Evolutionary conservation across 352 stramenopile species (phyloP), one percentile per base, ranked within the genome.

Genomic region (Pythium myriotylum): DNA sequence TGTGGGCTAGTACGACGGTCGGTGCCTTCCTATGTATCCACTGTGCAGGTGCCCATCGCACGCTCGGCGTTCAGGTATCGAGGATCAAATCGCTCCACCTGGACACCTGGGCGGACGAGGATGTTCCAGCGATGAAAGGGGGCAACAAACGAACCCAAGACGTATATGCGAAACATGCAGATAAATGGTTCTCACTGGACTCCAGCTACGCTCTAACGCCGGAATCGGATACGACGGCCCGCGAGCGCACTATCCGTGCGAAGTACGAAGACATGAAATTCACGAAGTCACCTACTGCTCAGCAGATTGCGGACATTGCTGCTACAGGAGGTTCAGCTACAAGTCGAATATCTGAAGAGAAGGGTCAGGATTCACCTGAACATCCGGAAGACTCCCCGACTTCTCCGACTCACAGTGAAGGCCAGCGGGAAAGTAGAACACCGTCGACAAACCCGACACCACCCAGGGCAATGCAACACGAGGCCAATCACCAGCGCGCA

Each of bases 21-120:
- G 95, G 97, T 4, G 84, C 96, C 6, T 87, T 99, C 50, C 66
- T 99, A 32, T 99, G 96, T 61, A 98, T 98, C 70, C 77, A 98
- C 67, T 99, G 97, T 62, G 94, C 89, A 40, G 96, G 94, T 14
- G 90, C 97, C 8, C 96, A 99, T 65, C 86, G 97, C 45, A 97
- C 89, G 54, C 82, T 99, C 23, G 97, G 97, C 32, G 92, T 98
- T 22, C 94, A 99, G 72, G 77, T 98, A 19, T 98, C 92, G 2
- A 77, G 83, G 19, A 65, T 95, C 46, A 94, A 95, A 51, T 95
- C 81, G 13, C 67, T 94, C 23, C 78, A 92, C 53, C 65, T 95
- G 51, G 84, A 95, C 62, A 68, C 76, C 22, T 95, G 84, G 86
- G 77, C 62, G 4, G 80, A 92, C 19, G 79, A 93, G 4, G 86